Base-by-base conservation (phyloP, 2,329 filamentous ascomycete genomes). In the Hymenoscyphus salicellus region DNA sequence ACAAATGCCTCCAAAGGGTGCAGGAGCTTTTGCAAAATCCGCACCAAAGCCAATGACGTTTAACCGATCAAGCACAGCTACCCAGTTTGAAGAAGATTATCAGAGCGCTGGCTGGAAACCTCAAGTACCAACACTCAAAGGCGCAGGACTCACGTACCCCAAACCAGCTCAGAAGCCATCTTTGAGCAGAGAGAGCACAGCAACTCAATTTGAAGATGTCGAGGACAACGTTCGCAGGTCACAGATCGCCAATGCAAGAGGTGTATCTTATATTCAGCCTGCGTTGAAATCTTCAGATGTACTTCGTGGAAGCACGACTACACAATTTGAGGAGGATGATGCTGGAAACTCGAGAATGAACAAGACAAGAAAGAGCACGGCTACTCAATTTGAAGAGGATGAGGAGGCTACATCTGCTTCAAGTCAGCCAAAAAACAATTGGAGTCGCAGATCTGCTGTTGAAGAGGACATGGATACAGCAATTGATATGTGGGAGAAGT, bases 31-130 rank as follows among this genome's bases (percentile, higher is more conserved):
- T 20, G 11, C 52, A 7, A 56, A 57, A n/a, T 20, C 30, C 26
- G 60, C 52, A 28, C 60, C 52, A 16, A 62, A 57, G 52, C 60
- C 49, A 57, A 62, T 57, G 52, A 62, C 60, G 7, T 56, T 56
- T 20, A 14, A 57, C 6, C 66, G 73, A 58, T 70, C 72, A 55
- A 75, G 74, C 52, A 66, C 68, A 30, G 66, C 64, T 32, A 75
- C 74, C n/a, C 70, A 73, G 41, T 75, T 75, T 55, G 74, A 75
- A 62, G 72, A 75, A 46, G 74, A 75, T 57, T 57, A 66, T 43
- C 67, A 67, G 5, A 60, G 65, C 43, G 63, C 65, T 32, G 59
- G 60, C 2, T 68, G 65, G 65, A 55, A 61, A 38, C 60, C 60
- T 26, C 58, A 60, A 36, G 58, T 60, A 20, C 46, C 38, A 28